phyloP scores from a whole-genome alignment of 73 alveolate species.

The Paramecium tetraurelia region DNA sequence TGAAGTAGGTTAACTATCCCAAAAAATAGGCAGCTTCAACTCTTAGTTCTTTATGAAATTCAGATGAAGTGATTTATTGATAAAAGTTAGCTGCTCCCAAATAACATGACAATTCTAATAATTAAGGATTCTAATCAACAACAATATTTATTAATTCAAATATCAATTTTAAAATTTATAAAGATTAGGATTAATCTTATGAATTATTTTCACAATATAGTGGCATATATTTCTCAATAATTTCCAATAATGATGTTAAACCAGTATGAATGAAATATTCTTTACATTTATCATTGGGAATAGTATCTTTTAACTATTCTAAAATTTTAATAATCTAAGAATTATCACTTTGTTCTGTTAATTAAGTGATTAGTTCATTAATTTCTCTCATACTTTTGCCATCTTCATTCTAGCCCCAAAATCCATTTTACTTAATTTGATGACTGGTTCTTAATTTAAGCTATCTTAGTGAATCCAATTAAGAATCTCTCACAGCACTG shows the following conservation, averaged over 20 bases:
- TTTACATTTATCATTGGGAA: conserved; percentile 1
- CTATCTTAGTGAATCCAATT: conserved; percentile 18
- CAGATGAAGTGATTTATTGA: conserved; percentile 34
- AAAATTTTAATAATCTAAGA: background rate
- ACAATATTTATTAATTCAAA: conserved; percentile 53
- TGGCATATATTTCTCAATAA: conserved; percentile 52
- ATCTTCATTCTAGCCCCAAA: conserved; percentile 47
- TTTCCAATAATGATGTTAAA: background rate
- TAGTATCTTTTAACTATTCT: background rate
- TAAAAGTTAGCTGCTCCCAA: conserved; percentile 41
- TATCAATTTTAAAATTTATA: conserved; percentile 23
- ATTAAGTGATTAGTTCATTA: background rate
- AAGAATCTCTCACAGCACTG: conserved; percentile 6
- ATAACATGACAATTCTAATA: conserved; percentile 52
- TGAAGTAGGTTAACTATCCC: conserved; percentile 39
- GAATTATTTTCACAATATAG: conserved; percentile 25
- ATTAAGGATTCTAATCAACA: conserved; percentile 55
- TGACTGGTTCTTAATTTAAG: background rate
- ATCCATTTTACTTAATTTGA: conserved; percentile 19
- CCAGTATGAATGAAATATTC: conserved; percentile 17
- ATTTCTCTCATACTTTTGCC: conserved; percentile 42
- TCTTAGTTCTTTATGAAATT: conserved; percentile 64
- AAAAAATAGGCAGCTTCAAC: conserved; percentile 65
- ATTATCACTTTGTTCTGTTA: background rate
- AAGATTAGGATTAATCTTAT: conserved; percentile 50